A percentile compares a stretch with the other conserved stretches of the same genome.
Conservation (phyloP, 345 rosid genomes). For the Combretum micranthum region DNA sequence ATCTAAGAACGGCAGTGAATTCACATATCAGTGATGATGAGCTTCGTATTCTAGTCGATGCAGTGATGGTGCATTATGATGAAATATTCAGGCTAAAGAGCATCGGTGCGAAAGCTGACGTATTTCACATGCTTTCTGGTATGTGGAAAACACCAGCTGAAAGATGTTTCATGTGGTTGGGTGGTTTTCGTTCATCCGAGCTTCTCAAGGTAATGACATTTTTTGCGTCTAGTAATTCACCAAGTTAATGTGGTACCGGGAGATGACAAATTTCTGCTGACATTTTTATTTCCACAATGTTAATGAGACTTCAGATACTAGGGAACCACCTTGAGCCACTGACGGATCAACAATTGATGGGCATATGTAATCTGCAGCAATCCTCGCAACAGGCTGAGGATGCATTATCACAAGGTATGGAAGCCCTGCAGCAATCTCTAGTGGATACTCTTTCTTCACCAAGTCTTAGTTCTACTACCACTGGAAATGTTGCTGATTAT, state of each 20-base stretch:
- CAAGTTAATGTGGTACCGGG: not conserved
- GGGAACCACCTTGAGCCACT: constrained; percentile 86
- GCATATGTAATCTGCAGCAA: constrained; percentile 87
- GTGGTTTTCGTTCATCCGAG: constrained; percentile 92
- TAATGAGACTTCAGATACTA: constrained; percentile 42
- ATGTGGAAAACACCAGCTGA: constrained; percentile 96
- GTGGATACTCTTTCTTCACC: constrained; percentile 71
- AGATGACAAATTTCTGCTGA: not conserved
- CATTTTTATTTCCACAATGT: not conserved
- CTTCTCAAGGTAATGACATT: constrained; percentile 55
- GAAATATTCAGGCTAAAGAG: constrained; percentile 70
- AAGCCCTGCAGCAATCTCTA: constrained; percentile 87
- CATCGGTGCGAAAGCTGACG: constrained; percentile 70
- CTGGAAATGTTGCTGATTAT: constrained; percentile 76
- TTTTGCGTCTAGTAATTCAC: not conserved
- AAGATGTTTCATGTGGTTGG: constrained; percentile 96
- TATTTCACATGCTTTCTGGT: constrained; percentile 94
- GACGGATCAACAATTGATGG: constrained; percentile 87
- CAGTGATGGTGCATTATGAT: constrained; percentile 72
- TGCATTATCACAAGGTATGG: constrained; percentile 97
- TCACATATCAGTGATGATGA: constrained; percentile 59
- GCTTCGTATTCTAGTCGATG: constrained; percentile 58
- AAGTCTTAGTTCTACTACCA: constrained; percentile 49
- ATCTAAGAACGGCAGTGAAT: constrained; percentile 64
- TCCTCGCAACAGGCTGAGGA: constrained; percentile 98